Percentiles rank a stretch among this genome's conserved stretches.
These are phyloP conservation scores for Thalassiosira profunda DNA, from an alignment of 108 stramenopile genomes.

Conservation along the genomic window DNA sequence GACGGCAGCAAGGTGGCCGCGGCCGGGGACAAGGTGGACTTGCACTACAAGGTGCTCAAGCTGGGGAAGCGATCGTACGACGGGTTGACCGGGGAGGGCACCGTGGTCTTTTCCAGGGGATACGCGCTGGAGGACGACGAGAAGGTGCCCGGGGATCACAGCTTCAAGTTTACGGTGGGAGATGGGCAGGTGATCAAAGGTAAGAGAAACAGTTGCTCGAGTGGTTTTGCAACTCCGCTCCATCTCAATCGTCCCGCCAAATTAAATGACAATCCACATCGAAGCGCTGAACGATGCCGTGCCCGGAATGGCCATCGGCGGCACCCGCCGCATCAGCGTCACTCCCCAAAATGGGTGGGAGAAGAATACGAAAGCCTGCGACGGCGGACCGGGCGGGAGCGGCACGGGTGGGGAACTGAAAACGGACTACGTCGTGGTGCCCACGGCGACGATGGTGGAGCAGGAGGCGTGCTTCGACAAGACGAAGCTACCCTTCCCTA, in stretches of 20 bases:
- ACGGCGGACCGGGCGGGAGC: conserved; percentile 85
- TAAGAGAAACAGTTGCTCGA: too few species aligned
- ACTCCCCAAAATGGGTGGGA: conserved; percentile 87
- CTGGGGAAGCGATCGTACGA: conserved; percentile 88
- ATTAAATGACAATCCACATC: too few species aligned
- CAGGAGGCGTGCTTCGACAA: conserved; percentile 88
- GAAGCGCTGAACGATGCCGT: conserved; percentile 77
- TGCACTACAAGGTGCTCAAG: conserved; percentile 85
- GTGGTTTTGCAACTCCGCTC: too few species aligned
- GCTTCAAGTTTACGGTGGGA: conserved; percentile 65
- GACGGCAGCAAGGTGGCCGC: conserved; percentile 19
- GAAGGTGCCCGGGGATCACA: conserved; percentile 58
- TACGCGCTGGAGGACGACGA: conserved; percentile 91
- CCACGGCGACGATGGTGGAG: conserved; percentile 89
- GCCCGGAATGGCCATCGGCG: conserved; percentile 67
- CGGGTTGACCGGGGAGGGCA: conserved; percentile 90
- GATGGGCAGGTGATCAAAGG: conserved; percentile 58
- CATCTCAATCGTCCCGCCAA: too few species aligned
- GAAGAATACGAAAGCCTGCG: conserved; percentile 68
- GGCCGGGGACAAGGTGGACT: conserved; percentile 58
- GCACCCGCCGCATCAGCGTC: conserved; percentile 69
- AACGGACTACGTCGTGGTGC: conserved; percentile 83
- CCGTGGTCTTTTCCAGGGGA: conserved; percentile 55
- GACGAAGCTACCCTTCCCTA: conserved; percentile 79
- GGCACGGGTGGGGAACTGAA: conserved; percentile 83